Percentiles rank a stretch among this genome's conserved stretches.
Evolutionary conservation across 257 asterid species (phyloP).

Genomic region (Solanum pimpinellifolium): DNA sequence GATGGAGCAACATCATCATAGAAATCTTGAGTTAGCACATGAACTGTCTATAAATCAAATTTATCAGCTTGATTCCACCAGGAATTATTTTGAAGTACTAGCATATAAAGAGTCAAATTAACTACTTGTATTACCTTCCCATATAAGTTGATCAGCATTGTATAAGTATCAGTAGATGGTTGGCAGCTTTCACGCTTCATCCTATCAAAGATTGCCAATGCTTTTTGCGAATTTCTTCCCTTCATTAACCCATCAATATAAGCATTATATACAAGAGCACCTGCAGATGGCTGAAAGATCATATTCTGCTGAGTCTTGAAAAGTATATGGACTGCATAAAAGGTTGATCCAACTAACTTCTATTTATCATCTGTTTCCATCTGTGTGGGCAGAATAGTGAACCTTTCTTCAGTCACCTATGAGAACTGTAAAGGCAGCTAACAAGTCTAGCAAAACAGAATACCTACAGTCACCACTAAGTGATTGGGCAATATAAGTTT

Average conservation of each 20-base stretch:
- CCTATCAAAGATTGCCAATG: conserved; percentile 52
- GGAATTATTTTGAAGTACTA: neutral
- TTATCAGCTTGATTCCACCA: neutral
- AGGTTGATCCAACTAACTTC: neutral
- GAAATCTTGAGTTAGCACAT: neutral
- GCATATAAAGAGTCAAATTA: neutral
- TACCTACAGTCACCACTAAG: neutral
- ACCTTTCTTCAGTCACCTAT: neutral
- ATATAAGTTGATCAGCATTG: conserved; percentile 72
- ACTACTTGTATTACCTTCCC: conserved; percentile 52
- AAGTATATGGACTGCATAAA: neutral
- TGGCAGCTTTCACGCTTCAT: conserved; percentile 64
- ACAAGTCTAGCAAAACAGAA: neutral
- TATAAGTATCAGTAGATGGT: conserved; percentile 65
- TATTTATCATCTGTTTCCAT: neutral
- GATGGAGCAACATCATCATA: neutral
- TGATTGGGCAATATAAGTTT: neutral
- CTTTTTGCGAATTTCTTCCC: conserved; percentile 43
- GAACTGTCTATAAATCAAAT: neutral
- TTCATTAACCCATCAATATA: conserved; percentile 61
- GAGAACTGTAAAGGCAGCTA: neutral
- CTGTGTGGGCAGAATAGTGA: neutral
- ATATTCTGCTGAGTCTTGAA: neutral
- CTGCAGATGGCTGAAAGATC: conserved; percentile 22
- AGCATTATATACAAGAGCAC: conserved; percentile 62